Base-by-base conservation (phyloP, 2,329 filamentous ascomycete species). In the Periglandula ipomoeae region DNA sequence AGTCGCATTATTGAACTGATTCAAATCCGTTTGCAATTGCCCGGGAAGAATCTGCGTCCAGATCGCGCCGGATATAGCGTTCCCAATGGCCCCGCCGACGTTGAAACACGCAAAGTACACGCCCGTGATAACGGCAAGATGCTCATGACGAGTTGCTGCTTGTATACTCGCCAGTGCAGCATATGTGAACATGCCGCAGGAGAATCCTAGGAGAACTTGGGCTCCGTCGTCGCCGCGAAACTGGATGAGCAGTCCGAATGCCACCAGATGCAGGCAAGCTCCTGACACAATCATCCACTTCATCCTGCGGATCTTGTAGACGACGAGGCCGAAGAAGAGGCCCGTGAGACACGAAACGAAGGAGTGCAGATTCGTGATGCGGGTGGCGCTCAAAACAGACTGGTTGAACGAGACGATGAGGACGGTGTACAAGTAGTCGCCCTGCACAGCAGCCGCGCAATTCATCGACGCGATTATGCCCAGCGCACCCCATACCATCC, bases 71-170 rank as follows among this genome's bases (percentile, higher is more conserved):
- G 79, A 79, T 23, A 84, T 72, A 15, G 76, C 71, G 58, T 76
- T 76, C 20, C 81, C 80, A 1, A 83, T 61, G 1, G 79, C 79
- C 5, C 72, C 79, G 26, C 81, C 81, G 35, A 84, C 70, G 59
- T 79, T 79, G 65, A 83, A 84, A n/a, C 68, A 73, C 15, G 80
- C 76, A 3, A 84, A 72, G 59, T 76, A 84, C 17, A 84, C 61
- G 37, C 75, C 79, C 0, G 80, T 85, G 53, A 85, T 74, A 53
- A 83, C 76, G 39, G 82, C 81, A 27, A 85, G 68, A 55, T 84
- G 59, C 60, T 74, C 71, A 60, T 74, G 72, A 55, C 63, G 64
- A 46, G 72, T 58, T 20, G 59, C 58, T 19, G 64, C 58, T 55
- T 74, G 71, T 1, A 74, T 60, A 2, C 69, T 70, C 1, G 71